phyloP scores from a whole-genome alignment of 2,329 filamentous ascomycete species.

The Alternaria alternata region DNA sequence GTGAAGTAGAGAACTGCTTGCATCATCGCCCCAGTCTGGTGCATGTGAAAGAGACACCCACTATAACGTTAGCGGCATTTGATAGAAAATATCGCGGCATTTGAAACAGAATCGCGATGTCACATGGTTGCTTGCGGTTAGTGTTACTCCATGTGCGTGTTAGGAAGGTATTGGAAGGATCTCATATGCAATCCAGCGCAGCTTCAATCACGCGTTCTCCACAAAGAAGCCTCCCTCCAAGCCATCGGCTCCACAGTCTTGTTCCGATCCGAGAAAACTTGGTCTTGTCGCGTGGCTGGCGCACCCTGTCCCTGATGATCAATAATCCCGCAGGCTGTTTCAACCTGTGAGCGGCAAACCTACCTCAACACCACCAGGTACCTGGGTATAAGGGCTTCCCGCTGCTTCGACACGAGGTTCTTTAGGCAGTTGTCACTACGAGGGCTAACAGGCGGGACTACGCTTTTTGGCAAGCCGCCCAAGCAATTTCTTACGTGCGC shows the following conservation, averaged over 20 bases:
- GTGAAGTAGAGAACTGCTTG: not conserved
- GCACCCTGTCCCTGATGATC: slow-evolving; percentile 7
- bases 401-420: slow-evolving; percentile 3
- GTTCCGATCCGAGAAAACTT: not conserved
- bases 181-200: not conserved
- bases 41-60: not conserved
- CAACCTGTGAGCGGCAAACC: not conserved
- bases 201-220: slow-evolving; percentile 5
- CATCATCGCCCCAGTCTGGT: not conserved
- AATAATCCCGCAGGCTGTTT: not conserved
- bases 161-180: not conserved
- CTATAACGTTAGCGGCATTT: not conserved
- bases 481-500: slow-evolving; percentile 11
- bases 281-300: slow-evolving; percentile 6
- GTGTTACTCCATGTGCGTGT: not conserved
- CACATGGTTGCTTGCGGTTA: not conserved
- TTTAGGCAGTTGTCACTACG: not conserved
- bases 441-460: slow-evolving; percentile 4
- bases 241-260: slow-evolving; percentile 11
- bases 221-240: slow-evolving; percentile 8
- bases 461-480: slow-evolving; percentile 16
- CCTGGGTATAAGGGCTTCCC: not conserved
- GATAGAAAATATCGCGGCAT: not conserved
- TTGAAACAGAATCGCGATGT: not conserved
- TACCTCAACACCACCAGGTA: not conserved